Evolutionary conservation across 2,329 filamentous ascomycete species (phyloP), one percentile per base, ranked within the genome.

Genomic region (Reticulascus tulasneorum): DNA sequence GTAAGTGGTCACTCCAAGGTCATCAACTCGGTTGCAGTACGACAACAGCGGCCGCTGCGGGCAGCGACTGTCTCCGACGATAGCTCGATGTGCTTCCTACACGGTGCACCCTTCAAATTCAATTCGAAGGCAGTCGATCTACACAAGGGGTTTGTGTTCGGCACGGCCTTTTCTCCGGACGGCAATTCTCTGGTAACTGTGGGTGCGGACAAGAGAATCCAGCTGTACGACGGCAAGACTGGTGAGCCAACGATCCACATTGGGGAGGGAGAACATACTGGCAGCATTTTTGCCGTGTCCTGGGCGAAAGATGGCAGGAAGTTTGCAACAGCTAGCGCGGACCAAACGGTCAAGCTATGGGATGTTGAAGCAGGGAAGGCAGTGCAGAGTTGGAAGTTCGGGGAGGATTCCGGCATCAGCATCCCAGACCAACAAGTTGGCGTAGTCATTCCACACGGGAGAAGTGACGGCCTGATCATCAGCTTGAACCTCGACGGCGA

Each of bases 101-200:
- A 96, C 54, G 91, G 93, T 6, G 86, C 86, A 1, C 93, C 93
- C 1, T 98, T 96, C 73, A 96, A 95, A 60, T 97, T 95, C 70
- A 86, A 89, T 56, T 82, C 75, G n/a, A 91, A 89, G 60, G 72
- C 83, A 30, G 72, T 82, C 43, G 82, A 77, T 13, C 74, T 87
- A 53, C 93, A 98, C 62, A 85, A 82, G 54, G 88, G 90, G 43
- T 97, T 94, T 58, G 81, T 97, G 13, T 86, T 91, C 52, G 89
- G 85, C 19, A 79, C 89, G 5, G 86, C 82, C 3, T 98, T 96
- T 61, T 91, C 87, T 19, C 91, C 91, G 0, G 90, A 97, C 56
- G 93, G 93, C 29, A 79, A 71, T 25, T 69, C 71, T 23, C 69
- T 98, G 43, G 86, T 93, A 22, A 95, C 85, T 34, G 91, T 96